These are phyloP conservation scores for Kalmanozyma brasiliensis DNA, from an alignment of 1,284 basidiomycete genomes.

Conservation along the genomic window DNA sequence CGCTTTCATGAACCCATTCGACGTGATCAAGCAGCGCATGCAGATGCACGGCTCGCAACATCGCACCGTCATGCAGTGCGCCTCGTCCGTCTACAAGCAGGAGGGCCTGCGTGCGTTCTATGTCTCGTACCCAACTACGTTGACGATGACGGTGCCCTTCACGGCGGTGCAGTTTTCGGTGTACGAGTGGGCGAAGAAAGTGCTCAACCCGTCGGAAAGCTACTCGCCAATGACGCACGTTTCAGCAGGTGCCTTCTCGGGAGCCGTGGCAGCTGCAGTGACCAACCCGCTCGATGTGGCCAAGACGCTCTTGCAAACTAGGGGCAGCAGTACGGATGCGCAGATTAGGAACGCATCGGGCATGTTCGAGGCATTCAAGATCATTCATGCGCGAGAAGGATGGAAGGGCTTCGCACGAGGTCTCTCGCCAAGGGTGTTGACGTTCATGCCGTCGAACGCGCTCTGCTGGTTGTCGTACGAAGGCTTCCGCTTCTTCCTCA, in stretches of 20 bases:
- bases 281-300: slow-evolving; percentile 99
- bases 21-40: slow-evolving; percentile 99
- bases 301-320: slow-evolving; percentile 94
- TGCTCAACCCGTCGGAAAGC: slow-evolving; percentile 83
- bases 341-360: slow-evolving; percentile 86
- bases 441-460: slow-evolving; percentile 96
- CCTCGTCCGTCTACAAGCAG: slow-evolving; percentile 80
- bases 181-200: slow-evolving; percentile 90
- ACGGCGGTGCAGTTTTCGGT: slow-evolving; percentile 97
- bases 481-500: slow-evolving; percentile 66
- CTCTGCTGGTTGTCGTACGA: slow-evolving; percentile 83
- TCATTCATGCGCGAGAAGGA: slow-evolving; percentile 89
- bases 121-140: slow-evolving; percentile 95
- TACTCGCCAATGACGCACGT: slow-evolving; percentile 95
- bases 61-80: slow-evolving; percentile 83
- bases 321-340: slow-evolving; percentile 82
- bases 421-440: slow-evolving; percentile 88
- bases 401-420: slow-evolving; percentile 86
- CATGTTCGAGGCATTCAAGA: slow-evolving; percentile 86
- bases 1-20: slow-evolving; percentile 99
- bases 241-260: slow-evolving; percentile 87
- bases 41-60: slow-evolving; percentile 92
- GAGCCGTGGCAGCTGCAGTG: slow-evolving; percentile 91
- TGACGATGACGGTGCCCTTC: slow-evolving; percentile 94
- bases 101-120: slow-evolving; percentile 96